Base-by-base conservation (phyloP, 257 asterid genomes). In the Cynanchum wilfordii region DNA sequence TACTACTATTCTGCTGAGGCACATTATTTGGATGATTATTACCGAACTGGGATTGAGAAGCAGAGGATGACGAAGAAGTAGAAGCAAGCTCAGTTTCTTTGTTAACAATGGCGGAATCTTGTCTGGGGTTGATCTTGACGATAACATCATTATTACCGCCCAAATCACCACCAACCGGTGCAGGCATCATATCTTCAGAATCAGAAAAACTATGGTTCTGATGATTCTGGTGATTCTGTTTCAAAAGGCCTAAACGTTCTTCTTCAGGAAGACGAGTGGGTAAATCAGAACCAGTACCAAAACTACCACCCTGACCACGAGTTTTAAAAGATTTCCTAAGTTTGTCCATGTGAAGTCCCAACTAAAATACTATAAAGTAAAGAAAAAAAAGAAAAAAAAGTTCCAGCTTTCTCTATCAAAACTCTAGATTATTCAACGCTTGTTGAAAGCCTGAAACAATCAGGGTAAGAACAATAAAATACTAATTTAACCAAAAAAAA, bases 291-390 rank as follows among this genome's bases (percentile, higher is more conserved):
- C 5, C 4, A 12, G 62, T n/a, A 30, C 44, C 44, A 33, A 33
- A 33, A 33, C 38, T 33, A 8, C 66, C n/a, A 33, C 45, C 47
- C 6, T 78, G 17, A 40, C 69, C 42, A 0, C 10, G 71, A 30
- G 76, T 42, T 69, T 80, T 82, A 72, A 75, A 80, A 51, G 85
- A 82, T 77, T 76, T 78, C 59, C 64, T 73, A 20, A 83, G 70
- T 20, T 69, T 68, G 67, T 83, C 83, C 87, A 78, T 78, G 76
- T n/a, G 42, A 38, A 47, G 40, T 4, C n/a, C 7, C 45, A 42
- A 54, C 33, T 30, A 2, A 7, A 66, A 69, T 40, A 25, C n/a
- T 38, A 19, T 38, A 24, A 40, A 49, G 52, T 49, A 49, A 49
- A 49, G 47, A 27, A 52, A 27, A 47, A n/a, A n/a, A n/a, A n/a